Conservation (phyloP, 208 protist species). For the Paratrypanosoma confusum region DNA sequence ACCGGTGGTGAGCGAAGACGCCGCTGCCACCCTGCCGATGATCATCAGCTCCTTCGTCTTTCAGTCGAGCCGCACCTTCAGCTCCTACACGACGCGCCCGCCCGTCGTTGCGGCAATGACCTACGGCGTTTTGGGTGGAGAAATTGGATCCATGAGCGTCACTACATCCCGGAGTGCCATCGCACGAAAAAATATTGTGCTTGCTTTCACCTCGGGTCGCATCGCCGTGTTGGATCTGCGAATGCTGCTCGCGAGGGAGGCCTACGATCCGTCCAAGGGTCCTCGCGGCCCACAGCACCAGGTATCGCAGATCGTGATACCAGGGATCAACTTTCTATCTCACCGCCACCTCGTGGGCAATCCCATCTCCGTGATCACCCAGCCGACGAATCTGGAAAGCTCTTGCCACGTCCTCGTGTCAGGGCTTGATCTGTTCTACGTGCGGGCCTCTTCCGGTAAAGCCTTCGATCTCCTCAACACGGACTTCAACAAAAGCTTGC, state of each 20-base stretch:
- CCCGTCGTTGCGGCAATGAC: conserved; percentile 52
- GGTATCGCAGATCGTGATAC: conserved; percentile 59
- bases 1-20: conserved; percentile 32
- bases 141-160: conserved; percentile 45
- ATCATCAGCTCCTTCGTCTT: conserved; percentile 57
- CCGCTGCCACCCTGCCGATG: conserved; percentile 53
- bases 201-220: conserved; percentile 66
- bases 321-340: conserved; percentile 34
- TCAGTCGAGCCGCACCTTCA: conserved; percentile 46
- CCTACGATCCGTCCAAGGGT: conserved; percentile 30
- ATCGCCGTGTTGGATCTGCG: conserved; percentile 62
- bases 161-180: conserved; percentile 74
- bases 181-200: conserved; percentile 67
- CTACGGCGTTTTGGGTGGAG: conserved; percentile 55
- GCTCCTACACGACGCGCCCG: conserved; percentile 58
- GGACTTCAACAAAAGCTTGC: conserved; percentile 83
- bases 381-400: conserved; percentile 75
- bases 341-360: conserved; percentile 62
- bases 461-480: conserved; percentile 87
- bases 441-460: conserved; percentile 70
- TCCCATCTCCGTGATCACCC: conserved; percentile 41
- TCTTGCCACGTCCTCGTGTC: conserved; percentile 74
- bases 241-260: conserved; percentile 49
- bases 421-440: conserved; percentile 86
- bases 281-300: conserved; percentile 20